phyloP scores from a whole-genome alignment of 495 filamentous ascomycete genomes.

The Penicillium roqueforti region DNA sequence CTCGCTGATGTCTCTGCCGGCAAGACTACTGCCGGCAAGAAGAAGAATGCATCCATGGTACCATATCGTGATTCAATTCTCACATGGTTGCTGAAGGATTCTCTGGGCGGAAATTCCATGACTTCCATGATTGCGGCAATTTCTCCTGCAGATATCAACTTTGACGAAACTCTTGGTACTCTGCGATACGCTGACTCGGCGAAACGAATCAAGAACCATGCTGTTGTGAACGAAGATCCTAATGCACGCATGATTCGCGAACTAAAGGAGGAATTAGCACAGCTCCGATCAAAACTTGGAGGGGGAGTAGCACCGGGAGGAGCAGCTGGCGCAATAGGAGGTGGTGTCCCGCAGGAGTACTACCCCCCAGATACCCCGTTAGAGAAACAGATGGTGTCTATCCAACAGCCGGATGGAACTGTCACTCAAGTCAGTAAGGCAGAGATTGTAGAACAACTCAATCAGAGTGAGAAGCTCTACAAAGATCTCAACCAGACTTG shows the following conservation, averaged over 20 bases:
- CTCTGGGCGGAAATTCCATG: slow-evolving; percentile 97
- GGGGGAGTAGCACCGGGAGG: slow-evolving; percentile 53
- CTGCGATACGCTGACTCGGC: slow-evolving; percentile 95
- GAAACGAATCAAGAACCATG: slow-evolving; percentile 99
- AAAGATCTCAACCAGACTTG: slow-evolving; percentile 97
- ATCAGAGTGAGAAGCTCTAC: slow-evolving; percentile 92
- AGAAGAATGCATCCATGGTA: slow-evolving; percentile 78
- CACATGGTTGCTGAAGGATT: slow-evolving; percentile 97
- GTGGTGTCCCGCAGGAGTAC: slow-evolving; percentile 62
- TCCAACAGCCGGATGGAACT: slow-evolving; percentile 77
- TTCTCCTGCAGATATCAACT: slow-evolving; percentile 98
- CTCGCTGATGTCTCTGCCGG: slow-evolving; percentile 85
- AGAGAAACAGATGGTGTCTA: slow-evolving; percentile 94
- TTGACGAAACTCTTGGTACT: slow-evolving; percentile 94
- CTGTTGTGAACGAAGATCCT: slow-evolving; percentile 97
- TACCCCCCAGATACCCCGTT: slow-evolving; percentile 90
- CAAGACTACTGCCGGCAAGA: slow-evolving; percentile 61
- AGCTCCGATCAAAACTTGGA: slow-evolving; percentile 81
- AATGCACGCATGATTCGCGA: slow-evolving; percentile 99
- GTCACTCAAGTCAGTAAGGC: slow-evolving; percentile 97
- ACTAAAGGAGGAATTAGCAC: slow-evolving; percentile 88
- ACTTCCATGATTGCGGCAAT: slow-evolving; percentile 99
- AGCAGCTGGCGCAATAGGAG: slow-evolving; percentile 32
- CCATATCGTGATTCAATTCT: slow-evolving; percentile 96
- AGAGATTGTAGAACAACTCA: slow-evolving; percentile 94